Conservation (phyloP, 1,139 yeast species). For the Tardiomyces blankii region DNA sequence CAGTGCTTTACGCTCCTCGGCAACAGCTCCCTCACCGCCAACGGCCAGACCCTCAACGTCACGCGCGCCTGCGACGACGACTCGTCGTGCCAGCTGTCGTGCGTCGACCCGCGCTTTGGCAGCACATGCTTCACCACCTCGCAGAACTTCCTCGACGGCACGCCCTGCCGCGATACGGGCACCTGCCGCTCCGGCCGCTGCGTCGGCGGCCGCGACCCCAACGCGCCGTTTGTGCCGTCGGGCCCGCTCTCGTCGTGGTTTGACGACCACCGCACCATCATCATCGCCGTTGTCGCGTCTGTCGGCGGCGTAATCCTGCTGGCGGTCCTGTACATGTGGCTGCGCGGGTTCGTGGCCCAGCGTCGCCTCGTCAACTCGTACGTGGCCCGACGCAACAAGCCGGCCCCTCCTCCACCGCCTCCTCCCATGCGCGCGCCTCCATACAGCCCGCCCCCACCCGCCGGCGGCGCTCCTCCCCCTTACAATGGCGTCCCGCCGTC, state of each 20-base stretch:
- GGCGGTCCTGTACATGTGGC: conserved; percentile 5
- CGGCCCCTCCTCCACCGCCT: conserved; percentile 4
- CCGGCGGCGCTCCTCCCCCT: not conserved
- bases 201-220: conserved; percentile 15
- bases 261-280: conserved; percentile 8
- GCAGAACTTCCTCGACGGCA: conserved; percentile 29
- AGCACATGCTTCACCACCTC: conserved; percentile 18
- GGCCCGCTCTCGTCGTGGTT: conserved; percentile 3
- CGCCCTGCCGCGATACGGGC: conserved; percentile 27
- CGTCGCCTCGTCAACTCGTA: not conserved
- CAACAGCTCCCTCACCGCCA: conserved; percentile 16
- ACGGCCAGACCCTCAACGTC: conserved; percentile 18
- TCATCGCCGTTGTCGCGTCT: conserved; percentile 11
- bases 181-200: conserved; percentile 24
- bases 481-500: no score
- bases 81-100: conserved; percentile 22
- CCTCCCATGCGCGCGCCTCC: not conserved
- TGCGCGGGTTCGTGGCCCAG: conserved; percentile 3
- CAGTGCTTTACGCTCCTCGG: conserved; percentile 24
- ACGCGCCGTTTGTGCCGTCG: conserved; percentile 3
- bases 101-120: conserved; percentile 20
- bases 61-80: conserved; percentile 23
- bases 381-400: not conserved
- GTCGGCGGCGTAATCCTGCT: conserved; percentile 16
- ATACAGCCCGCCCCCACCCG: not conserved